Percentiles rank a stretch among this genome's conserved stretches.
Conservation (phyloP, 371 early-diverging fungal genomes). For the Rhizopus arrhizus region DNA sequence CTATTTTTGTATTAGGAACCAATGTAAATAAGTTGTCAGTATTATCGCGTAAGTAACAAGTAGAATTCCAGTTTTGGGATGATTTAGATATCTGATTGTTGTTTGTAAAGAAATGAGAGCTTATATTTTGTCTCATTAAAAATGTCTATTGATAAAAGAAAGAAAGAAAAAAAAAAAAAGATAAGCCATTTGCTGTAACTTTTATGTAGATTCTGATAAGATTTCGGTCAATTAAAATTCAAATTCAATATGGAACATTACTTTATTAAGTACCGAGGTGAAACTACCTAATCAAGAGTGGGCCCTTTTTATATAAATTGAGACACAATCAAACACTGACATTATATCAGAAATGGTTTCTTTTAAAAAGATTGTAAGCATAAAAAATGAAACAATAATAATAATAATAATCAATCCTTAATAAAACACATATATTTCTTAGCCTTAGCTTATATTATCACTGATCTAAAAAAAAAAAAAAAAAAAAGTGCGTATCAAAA, state of each 20-base stretch:
- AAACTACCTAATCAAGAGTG: background rate
- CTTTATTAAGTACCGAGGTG: background rate
- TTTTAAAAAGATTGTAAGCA: too few relatives aligned
- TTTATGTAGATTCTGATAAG: background rate
- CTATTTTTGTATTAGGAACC: background rate
- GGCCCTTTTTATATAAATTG: too few relatives aligned
- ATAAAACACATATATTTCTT: too few relatives aligned
- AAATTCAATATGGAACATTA: slow-evolving; percentile 1
- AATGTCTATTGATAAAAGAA: background rate
- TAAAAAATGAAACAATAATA: too few relatives aligned
- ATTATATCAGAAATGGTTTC: too few relatives aligned
- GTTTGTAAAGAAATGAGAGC: background rate
- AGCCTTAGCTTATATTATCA: too few relatives aligned
- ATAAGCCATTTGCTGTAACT: background rate
- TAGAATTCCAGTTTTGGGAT: background rate
- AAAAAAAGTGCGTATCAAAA: too few relatives aligned
- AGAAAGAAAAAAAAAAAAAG: background rate
- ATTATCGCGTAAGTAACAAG: background rate
- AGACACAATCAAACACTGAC: too few relatives aligned
- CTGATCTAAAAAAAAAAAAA: too few relatives aligned
- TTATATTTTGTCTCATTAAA: background rate
- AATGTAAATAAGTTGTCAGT: background rate
- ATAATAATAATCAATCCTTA: too few relatives aligned
- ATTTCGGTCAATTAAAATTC: background rate
- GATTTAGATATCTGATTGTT: background rate